Conservation (phyloP, 2,329 filamentous ascomycete genomes). For the Arachnopeziza araneosa region DNA sequence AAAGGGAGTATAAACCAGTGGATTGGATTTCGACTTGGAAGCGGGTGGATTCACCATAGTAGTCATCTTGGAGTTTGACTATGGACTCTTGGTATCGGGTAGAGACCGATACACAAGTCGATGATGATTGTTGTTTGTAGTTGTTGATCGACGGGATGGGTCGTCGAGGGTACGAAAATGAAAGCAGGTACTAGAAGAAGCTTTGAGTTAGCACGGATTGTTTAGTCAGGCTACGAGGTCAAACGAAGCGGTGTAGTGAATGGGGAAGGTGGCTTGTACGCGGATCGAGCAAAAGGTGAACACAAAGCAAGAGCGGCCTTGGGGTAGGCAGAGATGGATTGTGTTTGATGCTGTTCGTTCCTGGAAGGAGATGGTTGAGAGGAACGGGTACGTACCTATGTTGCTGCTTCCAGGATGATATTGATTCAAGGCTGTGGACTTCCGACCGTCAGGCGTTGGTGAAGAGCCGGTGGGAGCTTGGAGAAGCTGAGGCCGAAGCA, state of each 20-base stretch:
- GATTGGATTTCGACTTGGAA: conserved; percentile 33
- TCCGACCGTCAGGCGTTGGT: not conserved
- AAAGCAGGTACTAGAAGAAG: not conserved
- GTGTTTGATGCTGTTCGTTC: not conserved
- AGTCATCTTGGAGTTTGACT: conserved; percentile 44
- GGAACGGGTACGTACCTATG: not conserved
- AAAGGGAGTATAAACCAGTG: conserved; percentile 37
- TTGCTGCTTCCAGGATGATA: not conserved
- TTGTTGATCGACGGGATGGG: not conserved
- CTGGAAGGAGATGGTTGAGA: not conserved
- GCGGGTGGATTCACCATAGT: conserved; percentile 50
- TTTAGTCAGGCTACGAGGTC: not conserved
- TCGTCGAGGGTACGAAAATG: not conserved
- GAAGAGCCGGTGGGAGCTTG: not conserved
- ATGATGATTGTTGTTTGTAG: not conserved
- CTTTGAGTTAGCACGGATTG: not conserved
- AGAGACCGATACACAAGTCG: not conserved
- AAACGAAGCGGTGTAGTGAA: not conserved
- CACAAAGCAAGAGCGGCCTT: not conserved
- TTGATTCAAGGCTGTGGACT: not conserved
- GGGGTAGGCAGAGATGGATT: not conserved
- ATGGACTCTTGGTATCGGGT: not conserved
- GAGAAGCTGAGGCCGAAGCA: not conserved
- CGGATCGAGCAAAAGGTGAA: not conserved
- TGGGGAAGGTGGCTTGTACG: not conserved